Conservation (phyloP, 2,329 filamentous ascomycete genomes). For the Coleophoma cylindrospora region DNA sequence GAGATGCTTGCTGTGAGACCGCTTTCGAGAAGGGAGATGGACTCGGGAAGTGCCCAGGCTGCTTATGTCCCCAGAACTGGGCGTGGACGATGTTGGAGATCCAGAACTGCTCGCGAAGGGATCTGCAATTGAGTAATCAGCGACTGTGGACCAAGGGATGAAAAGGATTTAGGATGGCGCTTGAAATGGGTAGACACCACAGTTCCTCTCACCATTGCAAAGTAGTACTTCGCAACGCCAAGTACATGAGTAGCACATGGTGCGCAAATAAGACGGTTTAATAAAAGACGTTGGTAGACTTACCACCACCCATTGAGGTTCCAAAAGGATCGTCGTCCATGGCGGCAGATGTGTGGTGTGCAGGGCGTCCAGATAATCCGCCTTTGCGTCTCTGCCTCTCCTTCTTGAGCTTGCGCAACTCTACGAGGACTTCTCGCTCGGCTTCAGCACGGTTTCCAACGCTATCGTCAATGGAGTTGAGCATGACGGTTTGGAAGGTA, state of each 20-base stretch:
- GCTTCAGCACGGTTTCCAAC: slow-evolving; percentile 20
- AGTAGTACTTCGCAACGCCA: background rate
- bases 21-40: slow-evolving; percentile 21
- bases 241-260: too few species aligned
- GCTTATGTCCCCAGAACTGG: slow-evolving; percentile 13
- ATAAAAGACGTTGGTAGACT: background rate
- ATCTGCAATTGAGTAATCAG: background rate
- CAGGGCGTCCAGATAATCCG: background rate
- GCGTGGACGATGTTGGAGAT: slow-evolving; percentile 16
- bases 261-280: background rate
- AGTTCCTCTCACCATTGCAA: background rate
- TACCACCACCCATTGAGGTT: background rate
- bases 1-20: slow-evolving; percentile 20
- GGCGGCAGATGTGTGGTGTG: background rate
- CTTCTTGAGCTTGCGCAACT: slow-evolving; percentile 28
- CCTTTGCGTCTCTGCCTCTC: slow-evolving; percentile 9
- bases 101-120: background rate
- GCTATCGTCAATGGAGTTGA: slow-evolving; percentile 33
- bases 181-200: too few species aligned
- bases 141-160: background rate
- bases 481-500: slow-evolving; percentile 35
- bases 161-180: background rate
- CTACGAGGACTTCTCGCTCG: slow-evolving; percentile 15
- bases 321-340: background rate
- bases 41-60: slow-evolving; percentile 10